These are phyloP conservation scores for Emmonsia crescens DNA, from an alignment of 2,329 filamentous ascomycete species.

Conservation along the genomic window DNA sequence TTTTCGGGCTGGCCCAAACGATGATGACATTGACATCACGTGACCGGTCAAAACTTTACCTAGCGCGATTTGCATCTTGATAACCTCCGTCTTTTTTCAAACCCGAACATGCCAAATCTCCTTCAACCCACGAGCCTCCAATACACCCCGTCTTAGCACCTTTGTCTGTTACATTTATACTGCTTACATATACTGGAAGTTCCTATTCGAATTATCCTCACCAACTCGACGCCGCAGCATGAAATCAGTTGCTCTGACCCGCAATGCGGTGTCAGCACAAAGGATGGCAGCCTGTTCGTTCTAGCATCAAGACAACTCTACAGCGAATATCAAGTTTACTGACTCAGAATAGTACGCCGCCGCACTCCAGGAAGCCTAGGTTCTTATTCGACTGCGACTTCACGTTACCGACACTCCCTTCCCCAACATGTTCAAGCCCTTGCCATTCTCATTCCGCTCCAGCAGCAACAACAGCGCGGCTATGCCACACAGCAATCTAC, in stretches of 20 bases:
- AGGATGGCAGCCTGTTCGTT: constrained; percentile 5
- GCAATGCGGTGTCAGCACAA: constrained; percentile 17
- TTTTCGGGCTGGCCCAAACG: too few species aligned
- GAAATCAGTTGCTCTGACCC: constrained; percentile 30
- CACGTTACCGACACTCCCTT: constrained; percentile 27
- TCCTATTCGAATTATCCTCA: neutral
- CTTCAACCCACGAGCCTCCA: neutral
- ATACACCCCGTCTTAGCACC: neutral
- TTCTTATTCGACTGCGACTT: constrained; percentile 23
- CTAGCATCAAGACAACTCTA: constrained; percentile 1
- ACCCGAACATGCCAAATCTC: neutral
- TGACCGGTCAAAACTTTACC: neutral
- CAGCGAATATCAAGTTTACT: neutral
- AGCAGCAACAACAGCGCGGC: constrained; percentile 24
- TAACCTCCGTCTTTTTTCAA: neutral
- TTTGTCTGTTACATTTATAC: neutral
- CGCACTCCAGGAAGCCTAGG: constrained; percentile 24
- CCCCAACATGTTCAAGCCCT: constrained; percentile 45
- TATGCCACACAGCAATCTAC: constrained; percentile 50
- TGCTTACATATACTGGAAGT: neutral
- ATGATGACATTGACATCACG: neutral
- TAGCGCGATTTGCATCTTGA: neutral
- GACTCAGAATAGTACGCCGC: constrained; percentile 19
- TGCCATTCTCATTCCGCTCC: constrained; percentile 44
- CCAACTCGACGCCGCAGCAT: constrained; percentile 15